These are phyloP conservation scores for Linnemannia schmuckeri DNA, from an alignment of 192 early-diverging fungal species.

Conservation along the genomic window DNA sequence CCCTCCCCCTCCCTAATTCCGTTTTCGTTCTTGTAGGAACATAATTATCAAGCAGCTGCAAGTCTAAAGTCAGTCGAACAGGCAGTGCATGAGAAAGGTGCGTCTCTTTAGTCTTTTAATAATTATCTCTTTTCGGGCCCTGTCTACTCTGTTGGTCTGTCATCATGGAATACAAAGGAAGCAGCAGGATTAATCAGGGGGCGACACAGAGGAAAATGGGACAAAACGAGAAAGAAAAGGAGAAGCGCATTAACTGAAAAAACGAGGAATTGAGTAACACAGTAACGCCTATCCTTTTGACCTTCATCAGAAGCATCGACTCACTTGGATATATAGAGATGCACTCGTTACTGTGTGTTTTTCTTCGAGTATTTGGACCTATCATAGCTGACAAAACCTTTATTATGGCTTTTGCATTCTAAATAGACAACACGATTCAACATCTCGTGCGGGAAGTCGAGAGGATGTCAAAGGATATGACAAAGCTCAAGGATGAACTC, in stretches of 20 bases:
- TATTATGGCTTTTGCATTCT: background rate
- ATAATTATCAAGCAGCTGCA: constrained; percentile 51
- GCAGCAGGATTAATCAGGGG: background rate
- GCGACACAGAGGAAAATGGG: background rate
- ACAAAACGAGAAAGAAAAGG: constrained; percentile 2
- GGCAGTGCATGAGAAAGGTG: constrained; percentile 56
- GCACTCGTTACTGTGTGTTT: background rate
- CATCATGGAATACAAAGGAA: background rate
- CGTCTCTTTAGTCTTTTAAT: background rate
- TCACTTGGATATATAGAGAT: background rate
- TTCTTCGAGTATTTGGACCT: background rate
- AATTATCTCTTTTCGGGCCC: background rate
- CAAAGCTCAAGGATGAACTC: constrained; percentile 53
- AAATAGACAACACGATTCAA: constrained; percentile 53
- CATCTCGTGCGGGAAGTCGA: constrained; percentile 55
- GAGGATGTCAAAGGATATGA: constrained; percentile 51
- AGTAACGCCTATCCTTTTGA: background rate
- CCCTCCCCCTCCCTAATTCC: background rate
- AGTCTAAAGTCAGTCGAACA: constrained; percentile 53
- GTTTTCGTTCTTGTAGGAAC: constrained; percentile 18
- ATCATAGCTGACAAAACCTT: background rate
- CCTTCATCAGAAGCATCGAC: background rate
- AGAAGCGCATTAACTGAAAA: background rate
- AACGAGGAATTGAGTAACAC: background rate
- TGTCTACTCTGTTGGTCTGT: background rate